Evolutionary conservation across 2,329 filamentous ascomycete species (phyloP).

Genomic region (Tolypocladium ophioglossoides): DNA sequence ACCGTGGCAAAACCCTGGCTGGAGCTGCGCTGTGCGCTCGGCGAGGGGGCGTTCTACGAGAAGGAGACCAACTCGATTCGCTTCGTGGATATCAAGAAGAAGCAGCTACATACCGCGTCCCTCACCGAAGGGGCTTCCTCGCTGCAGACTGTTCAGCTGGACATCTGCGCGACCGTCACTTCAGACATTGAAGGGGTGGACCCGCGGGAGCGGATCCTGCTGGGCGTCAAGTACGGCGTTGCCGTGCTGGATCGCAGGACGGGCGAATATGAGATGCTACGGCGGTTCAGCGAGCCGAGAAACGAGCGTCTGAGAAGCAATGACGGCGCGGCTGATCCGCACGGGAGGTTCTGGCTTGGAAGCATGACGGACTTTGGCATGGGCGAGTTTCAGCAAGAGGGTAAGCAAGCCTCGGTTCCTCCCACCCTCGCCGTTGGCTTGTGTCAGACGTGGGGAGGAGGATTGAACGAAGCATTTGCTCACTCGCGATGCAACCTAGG

Average conservation of each 20-base stretch:
- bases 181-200: constrained; percentile 64
- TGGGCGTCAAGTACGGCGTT: constrained; percentile 73
- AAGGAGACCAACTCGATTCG: constrained; percentile 53
- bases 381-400: constrained; percentile 49
- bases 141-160: constrained; percentile 47
- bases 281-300: constrained; percentile 30
- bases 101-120: constrained; percentile 62
- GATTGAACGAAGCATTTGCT: neutral
- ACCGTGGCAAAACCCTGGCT: constrained; percentile 45
- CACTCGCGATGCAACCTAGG: constrained; percentile 33
- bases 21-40: constrained; percentile 51
- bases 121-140: constrained; percentile 52
- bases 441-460: neutral
- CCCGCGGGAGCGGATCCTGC: constrained; percentile 53
- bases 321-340: constrained; percentile 71
- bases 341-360: constrained; percentile 76
- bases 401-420: constrained; percentile 27
- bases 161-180: constrained; percentile 53
- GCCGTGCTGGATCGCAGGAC: constrained; percentile 61
- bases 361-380: constrained; percentile 67
- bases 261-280: constrained; percentile 42
- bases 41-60: constrained; percentile 69
- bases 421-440: neutral
- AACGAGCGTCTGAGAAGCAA: constrained; percentile 58
- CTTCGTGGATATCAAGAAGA: constrained; percentile 75